Evolutionary conservation across 2,329 filamentous ascomycete genomes (phyloP), one percentile per base, ranked within the genome.

Genomic region (Chaetoscypha palmicola): DNA sequence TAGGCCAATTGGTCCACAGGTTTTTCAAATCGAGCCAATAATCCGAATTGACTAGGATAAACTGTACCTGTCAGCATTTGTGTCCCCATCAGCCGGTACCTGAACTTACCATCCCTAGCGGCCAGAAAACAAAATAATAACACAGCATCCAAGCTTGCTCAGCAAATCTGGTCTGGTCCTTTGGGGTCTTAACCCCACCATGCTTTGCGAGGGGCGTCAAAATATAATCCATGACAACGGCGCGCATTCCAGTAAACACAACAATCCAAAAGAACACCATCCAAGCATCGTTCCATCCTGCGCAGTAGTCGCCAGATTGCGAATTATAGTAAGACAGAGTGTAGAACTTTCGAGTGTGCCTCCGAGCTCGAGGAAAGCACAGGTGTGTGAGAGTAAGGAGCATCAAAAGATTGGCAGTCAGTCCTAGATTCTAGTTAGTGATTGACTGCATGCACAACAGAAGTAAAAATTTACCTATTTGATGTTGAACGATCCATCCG

Each of bases 61-160:
- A 91, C 86, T 94, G 20, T 22, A 2, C 16, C 19, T 34, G 48
- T 62, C 48, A 62, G 53, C 34, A 41, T 41, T 17, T 33, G 12
- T 11, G 11, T 12, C 11, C 20, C 4, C 9, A 23, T 20, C 32
- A 7, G 20, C 9, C 33, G 19, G 9, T 11, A 24, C 14, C 19
- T 33, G 9, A 40, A 30, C 81, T 57, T 72, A 94, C 86, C 72
- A 94, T 74, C 55, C 92, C 92, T 49, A 91, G 69, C 10, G 79
- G 73, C 85, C 88, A 97, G 62, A 90, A 91, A 43, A 82, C 69
- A 35, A 69, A 69, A 64, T 91, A 91, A 68, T 96, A 97, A 34
- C 92, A 65, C 45, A 94, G 68, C 61, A 95, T 72, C 87, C 91
- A 97, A 36, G 83, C 87, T 68, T 98, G 92, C 68, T 98, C 92